Evolutionary conservation across 306 rosid species (phyloP).

Genomic region (Vigna trinervia): DNA sequence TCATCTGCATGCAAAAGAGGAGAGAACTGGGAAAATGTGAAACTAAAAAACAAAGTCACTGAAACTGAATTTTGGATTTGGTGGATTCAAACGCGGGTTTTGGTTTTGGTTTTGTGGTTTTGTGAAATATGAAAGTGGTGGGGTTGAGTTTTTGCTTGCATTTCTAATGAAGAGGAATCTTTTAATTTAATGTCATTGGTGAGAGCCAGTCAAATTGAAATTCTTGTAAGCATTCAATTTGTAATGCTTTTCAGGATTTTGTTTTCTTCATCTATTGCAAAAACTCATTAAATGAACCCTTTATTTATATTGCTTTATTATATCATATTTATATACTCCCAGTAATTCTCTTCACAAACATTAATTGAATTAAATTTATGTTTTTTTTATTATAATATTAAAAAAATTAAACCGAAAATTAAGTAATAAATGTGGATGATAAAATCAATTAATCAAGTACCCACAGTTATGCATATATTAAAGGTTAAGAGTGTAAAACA

Average conservation of each 20-base stretch:
- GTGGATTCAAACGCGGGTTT: neutral
- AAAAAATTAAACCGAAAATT: neutral
- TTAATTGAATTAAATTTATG: neutral
- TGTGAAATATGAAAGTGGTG: neutral
- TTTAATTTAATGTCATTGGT: neutral
- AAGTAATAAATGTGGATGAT: neutral
- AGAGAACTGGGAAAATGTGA: neutral
- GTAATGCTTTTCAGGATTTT: neutral
- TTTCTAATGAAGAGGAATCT: neutral
- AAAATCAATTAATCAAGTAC: neutral
- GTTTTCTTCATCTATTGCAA: neutral
- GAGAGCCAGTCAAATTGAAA: neutral
- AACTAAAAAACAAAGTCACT: slow-evolving; percentile 16
- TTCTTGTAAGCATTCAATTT: neutral
- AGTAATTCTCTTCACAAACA: neutral
- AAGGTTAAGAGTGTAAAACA: too few relatives aligned
- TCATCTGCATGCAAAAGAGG: neutral
- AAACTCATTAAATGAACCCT: neutral
- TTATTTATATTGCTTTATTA: neutral
- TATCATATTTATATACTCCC: neutral
- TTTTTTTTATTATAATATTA: neutral
- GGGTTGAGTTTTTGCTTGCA: neutral
- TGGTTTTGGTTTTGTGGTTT: neutral
- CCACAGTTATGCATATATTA: neutral
- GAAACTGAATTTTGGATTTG: neutral